Base-by-base conservation (phyloP, 345 rosid species). In the Syzygium oleosum region DNA sequence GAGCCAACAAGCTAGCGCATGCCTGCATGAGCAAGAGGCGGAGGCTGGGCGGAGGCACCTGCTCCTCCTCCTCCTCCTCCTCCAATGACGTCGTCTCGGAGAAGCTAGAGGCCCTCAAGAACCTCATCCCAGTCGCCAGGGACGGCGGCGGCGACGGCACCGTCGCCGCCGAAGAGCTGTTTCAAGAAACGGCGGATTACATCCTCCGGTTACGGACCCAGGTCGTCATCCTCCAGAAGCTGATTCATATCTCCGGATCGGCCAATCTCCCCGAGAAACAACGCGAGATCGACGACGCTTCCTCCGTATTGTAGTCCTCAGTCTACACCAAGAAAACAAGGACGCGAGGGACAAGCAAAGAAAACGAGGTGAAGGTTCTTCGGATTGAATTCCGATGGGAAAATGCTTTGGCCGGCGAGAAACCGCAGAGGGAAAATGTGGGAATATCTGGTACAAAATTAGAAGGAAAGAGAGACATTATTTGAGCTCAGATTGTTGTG, bases 121-220 rank as follows among this genome's bases (percentile, higher is more conserved):
- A 87, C 86, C 96, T 97, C 54, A 93, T 96, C 86, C 97, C 96
- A 6, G 84, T 90, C 41, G 23, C 73, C 52, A 68, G 83, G 38
- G 51, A 31, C 34, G 41, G 27, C 13, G 54, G 10, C 23, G 91
- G 86, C 13, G 92, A 88, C 65, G 86, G 27, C 14, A 87, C 23
- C 79, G 80, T 88, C 38, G 90, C 91, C 87, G 85, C 94, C 4
- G 94, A 93, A 17, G 93, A 91, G 89, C 86, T 97, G 93, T 95
- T 97, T 89, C 92, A 90, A 87, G 96, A 94, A 88, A 96, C 98
- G 25, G 99, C 98, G 2, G 96, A 97, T 86, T 97, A 97, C 90
- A 97, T 97, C 85, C 87, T 95, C 27, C 90, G 88, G 52, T 91
- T 97, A 91, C 94, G 90, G 92, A 92, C 94, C 55, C 97, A 95